phyloP scores from a whole-genome alignment of 768 basidiomycete species.

The Baorangia bicolor region DNA sequence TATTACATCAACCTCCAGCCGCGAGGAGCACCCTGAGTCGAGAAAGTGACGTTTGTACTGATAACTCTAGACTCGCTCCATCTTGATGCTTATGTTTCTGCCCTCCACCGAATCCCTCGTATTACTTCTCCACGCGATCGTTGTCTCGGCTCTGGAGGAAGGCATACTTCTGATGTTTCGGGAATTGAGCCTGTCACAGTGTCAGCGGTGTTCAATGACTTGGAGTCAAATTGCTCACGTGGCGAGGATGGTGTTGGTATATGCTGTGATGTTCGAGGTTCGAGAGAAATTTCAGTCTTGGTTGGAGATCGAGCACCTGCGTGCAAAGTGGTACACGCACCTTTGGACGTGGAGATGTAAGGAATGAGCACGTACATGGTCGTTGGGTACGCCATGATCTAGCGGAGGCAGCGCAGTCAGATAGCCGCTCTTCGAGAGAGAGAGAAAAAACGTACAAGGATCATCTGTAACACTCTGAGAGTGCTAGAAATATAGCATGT shows the following conservation, averaged over 20 bases:
- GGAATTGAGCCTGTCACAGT: neutral
- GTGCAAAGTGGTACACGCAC: neutral
- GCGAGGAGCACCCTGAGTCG: neutral
- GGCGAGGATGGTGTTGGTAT: neutral
- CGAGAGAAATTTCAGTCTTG: neutral
- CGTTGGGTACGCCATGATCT: neutral
- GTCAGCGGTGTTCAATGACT: neutral
- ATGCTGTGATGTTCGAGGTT: neutral
- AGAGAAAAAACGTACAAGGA: neutral
- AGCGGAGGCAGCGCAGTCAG: neutral
- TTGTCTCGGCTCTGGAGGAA: neutral
- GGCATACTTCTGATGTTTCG: neutral
- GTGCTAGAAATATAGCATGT: neutral
- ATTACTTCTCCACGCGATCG: neutral
- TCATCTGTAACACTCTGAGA: neutral
- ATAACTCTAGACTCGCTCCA: too few species aligned
- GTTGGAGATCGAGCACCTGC: neutral
- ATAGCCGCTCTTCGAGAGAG: neutral
- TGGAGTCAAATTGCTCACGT: neutral
- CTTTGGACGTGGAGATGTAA: neutral
- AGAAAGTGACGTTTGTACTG: neutral
- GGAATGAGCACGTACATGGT: neutral
- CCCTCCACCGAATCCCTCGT: neutral
- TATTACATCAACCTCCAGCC: neutral
- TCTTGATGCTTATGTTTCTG: neutral